Evolutionary conservation across 2,329 filamentous ascomycete genomes (phyloP).

Genomic region (Colletotrichum phormii): DNA sequence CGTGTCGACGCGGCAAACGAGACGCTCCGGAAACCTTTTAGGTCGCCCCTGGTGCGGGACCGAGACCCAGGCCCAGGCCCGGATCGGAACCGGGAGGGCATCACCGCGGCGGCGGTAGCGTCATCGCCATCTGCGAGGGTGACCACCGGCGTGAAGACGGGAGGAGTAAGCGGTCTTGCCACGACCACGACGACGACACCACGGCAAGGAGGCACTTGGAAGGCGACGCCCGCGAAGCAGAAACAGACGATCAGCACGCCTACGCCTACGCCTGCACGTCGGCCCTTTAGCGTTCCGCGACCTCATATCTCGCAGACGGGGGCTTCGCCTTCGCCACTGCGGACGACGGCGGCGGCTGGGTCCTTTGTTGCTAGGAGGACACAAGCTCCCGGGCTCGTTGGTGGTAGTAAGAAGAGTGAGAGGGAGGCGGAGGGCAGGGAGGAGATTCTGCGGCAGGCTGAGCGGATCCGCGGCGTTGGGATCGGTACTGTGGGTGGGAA

Average conservation of each 20-base stretch:
- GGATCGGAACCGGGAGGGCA: neutral
- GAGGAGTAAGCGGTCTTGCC: no score
- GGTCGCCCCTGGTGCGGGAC: conserved; percentile 32
- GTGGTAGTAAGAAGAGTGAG: neutral
- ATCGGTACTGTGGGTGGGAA: no score
- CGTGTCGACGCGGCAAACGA: conserved; percentile 35
- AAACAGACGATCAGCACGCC: no score
- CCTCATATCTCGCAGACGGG: neutral
- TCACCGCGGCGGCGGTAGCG: neutral
- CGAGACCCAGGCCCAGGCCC: neutral
- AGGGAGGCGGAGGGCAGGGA: conserved; percentile 26
- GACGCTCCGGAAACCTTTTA: conserved; percentile 37
- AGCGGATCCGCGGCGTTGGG: conserved; percentile 10
- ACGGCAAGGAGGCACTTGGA: neutral
- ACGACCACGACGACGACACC: neutral
- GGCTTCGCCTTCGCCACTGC: neutral
- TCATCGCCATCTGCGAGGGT: neutral
- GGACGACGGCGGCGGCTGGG: neutral
- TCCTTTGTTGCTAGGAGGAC: neutral
- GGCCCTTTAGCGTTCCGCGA: conserved; percentile 23
- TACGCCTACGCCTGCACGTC: conserved; percentile 2
- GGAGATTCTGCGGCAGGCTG: conserved; percentile 32
- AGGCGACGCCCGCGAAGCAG: conserved; percentile 4
- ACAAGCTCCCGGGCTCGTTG: neutral
- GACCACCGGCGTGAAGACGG: no score